Conservation (phyloP, 306 rosid genomes). For the Medicago arabica region DNA sequence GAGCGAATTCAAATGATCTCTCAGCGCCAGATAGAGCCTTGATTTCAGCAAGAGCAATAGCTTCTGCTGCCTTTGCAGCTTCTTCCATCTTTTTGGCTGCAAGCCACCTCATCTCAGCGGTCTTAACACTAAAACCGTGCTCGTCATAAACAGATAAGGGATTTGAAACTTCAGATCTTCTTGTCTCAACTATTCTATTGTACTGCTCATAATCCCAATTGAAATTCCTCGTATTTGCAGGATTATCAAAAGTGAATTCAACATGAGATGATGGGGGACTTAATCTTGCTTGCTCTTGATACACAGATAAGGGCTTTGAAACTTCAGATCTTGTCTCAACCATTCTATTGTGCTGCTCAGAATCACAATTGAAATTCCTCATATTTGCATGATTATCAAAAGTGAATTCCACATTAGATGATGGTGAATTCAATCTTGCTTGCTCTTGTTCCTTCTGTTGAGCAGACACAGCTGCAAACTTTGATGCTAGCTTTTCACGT, state of each 20-base stretch:
- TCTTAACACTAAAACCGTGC: slow-evolving; percentile 55
- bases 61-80: slow-evolving; percentile 97
- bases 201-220: slow-evolving; percentile 40
- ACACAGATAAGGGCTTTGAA: slow-evolving; percentile 45
- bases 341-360: slow-evolving; percentile 44
- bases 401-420: slow-evolving; percentile 37
- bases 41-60: slow-evolving; percentile 90
- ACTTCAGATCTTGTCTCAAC: slow-evolving; percentile 51
- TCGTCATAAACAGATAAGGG: slow-evolving; percentile 47
- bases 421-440: slow-evolving; percentile 45
- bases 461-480: slow-evolving; percentile 59
- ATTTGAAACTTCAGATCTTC: slow-evolving; percentile 48
- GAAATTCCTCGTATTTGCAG: slow-evolving; percentile 46
- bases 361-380: slow-evolving; percentile 44
- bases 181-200: slow-evolving; percentile 48
- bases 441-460: slow-evolving; percentile 56
- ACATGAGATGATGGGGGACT: slow-evolving; percentile 45
- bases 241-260: slow-evolving; percentile 42
- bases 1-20: slow-evolving; percentile 51
- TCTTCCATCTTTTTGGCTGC: slow-evolving; percentile 98
- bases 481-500: slow-evolving; percentile 58
- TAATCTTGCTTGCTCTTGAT: slow-evolving; percentile 44
- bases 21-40: slow-evolving; percentile 59
- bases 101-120: slow-evolving; percentile 86
- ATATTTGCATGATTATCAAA: slow-evolving; percentile 44